Conservation (phyloP, 106 monocot genomes). For the Narthecium ossifragum region DNA sequence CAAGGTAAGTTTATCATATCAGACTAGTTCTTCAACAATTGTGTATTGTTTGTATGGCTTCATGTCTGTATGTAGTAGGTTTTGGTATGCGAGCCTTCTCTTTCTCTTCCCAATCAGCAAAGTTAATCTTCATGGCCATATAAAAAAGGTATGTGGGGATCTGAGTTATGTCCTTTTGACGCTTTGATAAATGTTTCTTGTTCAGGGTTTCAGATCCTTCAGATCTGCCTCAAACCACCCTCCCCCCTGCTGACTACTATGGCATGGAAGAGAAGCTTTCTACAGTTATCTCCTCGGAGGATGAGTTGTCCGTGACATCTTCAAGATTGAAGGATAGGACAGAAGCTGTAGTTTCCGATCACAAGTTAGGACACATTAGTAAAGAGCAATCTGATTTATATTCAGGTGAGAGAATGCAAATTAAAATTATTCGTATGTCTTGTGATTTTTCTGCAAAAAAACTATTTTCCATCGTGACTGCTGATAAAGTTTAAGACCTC, state of each 20-base stretch:
- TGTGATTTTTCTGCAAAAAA: too few relatives aligned
- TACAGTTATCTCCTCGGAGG: conserved; percentile 4
- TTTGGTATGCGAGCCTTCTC: not conserved
- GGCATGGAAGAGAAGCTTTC: conserved; percentile 8
- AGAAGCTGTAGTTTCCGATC: conserved; percentile 4
- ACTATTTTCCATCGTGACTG: too few relatives aligned
- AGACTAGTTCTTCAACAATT: too few relatives aligned
- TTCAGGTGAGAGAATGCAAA: too few relatives aligned
- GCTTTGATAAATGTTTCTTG: conserved; percentile 8
- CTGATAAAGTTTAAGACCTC: too few relatives aligned
- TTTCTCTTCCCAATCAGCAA: not conserved
- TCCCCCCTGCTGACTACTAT: conserved; percentile 11
- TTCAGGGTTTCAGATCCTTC: conserved; percentile 75
- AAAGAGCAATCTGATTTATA: too few relatives aligned
- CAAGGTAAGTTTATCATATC: conserved; percentile 46
- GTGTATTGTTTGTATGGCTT: too few relatives aligned
- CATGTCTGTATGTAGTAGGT: too few relatives aligned
- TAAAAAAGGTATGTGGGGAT: too few relatives aligned
- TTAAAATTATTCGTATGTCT: too few relatives aligned
- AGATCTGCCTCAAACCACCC: conserved; percentile 16
- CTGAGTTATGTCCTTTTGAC: too few relatives aligned
- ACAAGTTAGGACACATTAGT: conserved; percentile 1
- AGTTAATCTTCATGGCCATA: not conserved
- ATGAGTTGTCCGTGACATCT: conserved; percentile 7
- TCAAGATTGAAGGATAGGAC: conserved; percentile 17